Evolutionary conservation across 176 grass and related monocot species (phyloP).

Genomic region (Hyparrhenia diplandra): DNA sequence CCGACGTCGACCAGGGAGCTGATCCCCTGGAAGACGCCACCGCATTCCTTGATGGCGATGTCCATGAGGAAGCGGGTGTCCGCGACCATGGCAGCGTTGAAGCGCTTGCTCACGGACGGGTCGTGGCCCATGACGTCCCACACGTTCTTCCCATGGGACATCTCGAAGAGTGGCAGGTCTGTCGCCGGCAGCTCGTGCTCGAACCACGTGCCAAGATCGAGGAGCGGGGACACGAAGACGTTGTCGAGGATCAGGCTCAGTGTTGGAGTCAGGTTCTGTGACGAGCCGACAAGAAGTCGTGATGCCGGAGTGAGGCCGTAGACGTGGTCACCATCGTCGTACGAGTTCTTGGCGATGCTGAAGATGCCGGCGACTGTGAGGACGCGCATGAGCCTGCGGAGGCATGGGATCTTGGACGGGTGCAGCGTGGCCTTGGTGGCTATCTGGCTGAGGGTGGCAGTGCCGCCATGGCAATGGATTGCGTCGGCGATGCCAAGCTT

Average conservation of each 20-base stretch:
- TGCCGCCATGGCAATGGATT: background rate
- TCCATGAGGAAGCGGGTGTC: constrained; percentile 1
- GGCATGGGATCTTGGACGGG: background rate
- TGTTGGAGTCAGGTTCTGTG: background rate
- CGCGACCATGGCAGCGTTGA: background rate
- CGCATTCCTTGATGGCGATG: background rate
- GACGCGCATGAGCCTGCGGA: constrained; percentile 12
- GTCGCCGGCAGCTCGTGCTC: background rate
- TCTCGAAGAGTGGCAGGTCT: background rate
- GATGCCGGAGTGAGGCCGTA: background rate
- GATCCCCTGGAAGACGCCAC: background rate
- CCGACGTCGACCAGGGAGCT: background rate
- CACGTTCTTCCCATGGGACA: background rate
- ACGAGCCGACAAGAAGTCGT: background rate
- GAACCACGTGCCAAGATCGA: background rate
- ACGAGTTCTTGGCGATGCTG: background rate
- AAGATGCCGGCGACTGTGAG: background rate
- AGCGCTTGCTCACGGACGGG: background rate
- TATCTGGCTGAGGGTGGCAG: background rate
- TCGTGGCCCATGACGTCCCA: background rate
- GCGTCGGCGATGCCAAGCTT: background rate
- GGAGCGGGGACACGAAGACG: background rate
- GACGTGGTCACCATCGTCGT: background rate
- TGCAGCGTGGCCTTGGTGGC: background rate
- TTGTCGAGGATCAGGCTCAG: background rate